A percentile compares a stretch with the other conserved stretches of the same genome.
phyloP scores from a whole-genome alignment of 2,329 filamentous ascomycete genomes.

The Incumbomyces lentus region DNA sequence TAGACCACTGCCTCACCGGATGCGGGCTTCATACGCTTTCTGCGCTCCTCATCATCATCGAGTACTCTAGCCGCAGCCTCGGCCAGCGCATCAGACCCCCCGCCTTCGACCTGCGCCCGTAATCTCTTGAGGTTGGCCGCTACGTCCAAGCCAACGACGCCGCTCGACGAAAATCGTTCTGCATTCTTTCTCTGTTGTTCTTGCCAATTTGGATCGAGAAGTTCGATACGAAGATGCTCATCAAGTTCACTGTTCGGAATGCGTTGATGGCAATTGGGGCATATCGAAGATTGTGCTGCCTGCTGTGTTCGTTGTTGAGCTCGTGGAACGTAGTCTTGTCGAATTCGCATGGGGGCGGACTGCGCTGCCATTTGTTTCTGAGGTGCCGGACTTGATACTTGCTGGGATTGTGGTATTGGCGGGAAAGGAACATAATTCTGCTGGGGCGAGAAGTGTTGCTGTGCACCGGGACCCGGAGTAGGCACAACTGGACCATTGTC shows the following conservation, averaged over 20 bases:
- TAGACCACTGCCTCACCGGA: conserved; percentile 19
- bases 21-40: conserved; percentile 59
- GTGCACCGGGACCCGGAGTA: conserved; percentile 23
- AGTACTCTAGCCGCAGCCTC: conserved; percentile 41
- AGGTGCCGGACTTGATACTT: conserved; percentile 49
- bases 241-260: conserved; percentile 81
- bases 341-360: conserved; percentile 64
- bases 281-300: conserved; percentile 59
- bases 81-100: conserved; percentile 44
- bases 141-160: conserved; percentile 74
- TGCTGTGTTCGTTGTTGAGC: conserved; percentile 60
- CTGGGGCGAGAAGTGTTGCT: conserved; percentile 24
- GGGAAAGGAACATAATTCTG: conserved; percentile 18
- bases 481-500: conserved; percentile 25
- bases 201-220: conserved; percentile 89
- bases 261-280: conserved; percentile 85
- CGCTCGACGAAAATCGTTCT: conserved; percentile 72
- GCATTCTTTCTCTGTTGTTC: conserved; percentile 88
- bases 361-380: conserved; percentile 68
- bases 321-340: conserved; percentile 82
- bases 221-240: conserved; percentile 87
- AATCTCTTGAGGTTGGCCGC: conserved; percentile 93
- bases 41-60: conserved; percentile 56
- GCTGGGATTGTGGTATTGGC: conserved; percentile 43
- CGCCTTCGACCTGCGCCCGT: conserved; percentile 75